Evolutionary conservation across 345 rosid species (phyloP), one percentile per base, ranked within the genome.

Genomic region (Camelina laxa): DNA sequence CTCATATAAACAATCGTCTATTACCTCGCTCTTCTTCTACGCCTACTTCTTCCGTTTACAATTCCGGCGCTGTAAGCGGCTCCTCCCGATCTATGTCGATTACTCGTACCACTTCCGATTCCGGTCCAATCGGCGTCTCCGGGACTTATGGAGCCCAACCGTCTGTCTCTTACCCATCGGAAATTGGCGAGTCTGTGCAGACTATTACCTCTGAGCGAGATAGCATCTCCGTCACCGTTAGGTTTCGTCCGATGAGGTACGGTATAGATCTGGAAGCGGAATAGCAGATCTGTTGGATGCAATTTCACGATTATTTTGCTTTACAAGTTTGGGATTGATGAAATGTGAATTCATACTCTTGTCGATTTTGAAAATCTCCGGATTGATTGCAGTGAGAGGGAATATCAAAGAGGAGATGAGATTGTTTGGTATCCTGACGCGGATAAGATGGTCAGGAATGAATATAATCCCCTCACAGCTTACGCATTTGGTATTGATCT

Each of bases 171-270:
- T 90, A 76, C 76, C 75, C 83, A 6, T 17, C 88, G 21, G 97
- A 89, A 69, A 60, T 85, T 41, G 80, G 76, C 13, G 96, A 87
- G 73, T 84, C 87, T 22, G 10, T 81, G 67, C 91, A 86, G 5
- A 74, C 17, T 8, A 71, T 85, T 50, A 80, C 84, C 74, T 82
- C 88, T 44, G 89, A 87, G 49, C 86, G 88, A 20, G 97, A 93
- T 73, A 93, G 97, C 70, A 89, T 93, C 67, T 91, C 93, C 65
- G 98, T 93, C 64, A 91, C 98, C 79, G 89, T 93, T 82, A 84
- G 98, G 66, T 93, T 93, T 74, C 70, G 97, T 78, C 97, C 98
- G 66, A 61, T 93, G 87, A 93, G 93, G 98, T 93, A 83, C 80
- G 74, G 21, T 78, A 83, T 78, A 83, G 98, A 90, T 90, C 95